A percentile compares a stretch with the other conserved stretches of the same genome.
Evolutionary conservation across 495 filamentous ascomycete species (phyloP).

Genomic region (Xylaria cubensis): DNA sequence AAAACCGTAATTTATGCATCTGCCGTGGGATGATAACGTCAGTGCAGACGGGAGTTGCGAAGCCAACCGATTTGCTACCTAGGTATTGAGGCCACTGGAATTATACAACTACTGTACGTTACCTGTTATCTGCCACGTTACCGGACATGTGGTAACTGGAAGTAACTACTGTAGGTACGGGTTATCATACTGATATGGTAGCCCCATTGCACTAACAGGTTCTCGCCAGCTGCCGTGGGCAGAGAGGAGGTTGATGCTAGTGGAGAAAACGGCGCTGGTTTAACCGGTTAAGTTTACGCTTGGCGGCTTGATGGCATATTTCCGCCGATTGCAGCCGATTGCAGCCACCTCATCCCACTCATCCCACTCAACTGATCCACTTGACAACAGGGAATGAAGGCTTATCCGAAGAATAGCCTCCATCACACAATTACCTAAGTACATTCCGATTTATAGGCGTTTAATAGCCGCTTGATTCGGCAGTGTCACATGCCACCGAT

Average conservation of each 20-base stretch:
- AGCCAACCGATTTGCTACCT: not conserved
- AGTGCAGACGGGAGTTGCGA: not conserved
- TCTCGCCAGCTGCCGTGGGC: conserved; percentile 6
- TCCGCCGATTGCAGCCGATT: conserved; percentile 8
- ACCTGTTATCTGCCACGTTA: not conserved
- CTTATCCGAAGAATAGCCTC: conserved; percentile 24
- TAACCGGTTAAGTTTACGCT: conserved; percentile 6
- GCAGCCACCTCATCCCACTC: conserved; percentile 7
- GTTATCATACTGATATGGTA: not conserved
- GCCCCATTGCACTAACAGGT: not conserved
- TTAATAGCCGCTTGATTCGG: not conserved
- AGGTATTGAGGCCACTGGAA: conserved; percentile 6
- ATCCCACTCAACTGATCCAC: conserved; percentile 2
- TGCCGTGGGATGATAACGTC: conserved; percentile 17
- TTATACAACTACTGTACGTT: not conserved
- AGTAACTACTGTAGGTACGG: not conserved
- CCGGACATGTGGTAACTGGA: not conserved
- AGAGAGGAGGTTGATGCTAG: not conserved
- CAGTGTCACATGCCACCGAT: not conserved
- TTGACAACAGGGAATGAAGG: not conserved
- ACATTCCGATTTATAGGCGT: not conserved
- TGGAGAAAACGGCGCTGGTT: not conserved
- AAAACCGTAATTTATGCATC: conserved; percentile 11
- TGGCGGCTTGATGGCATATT: not conserved
- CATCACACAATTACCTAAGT: not conserved